Percentiles rank a stretch among this genome's conserved stretches.
Evolutionary conservation across 495 filamentous ascomycete genomes (phyloP).

Genomic region (Cenococcum geophilum): DNA sequence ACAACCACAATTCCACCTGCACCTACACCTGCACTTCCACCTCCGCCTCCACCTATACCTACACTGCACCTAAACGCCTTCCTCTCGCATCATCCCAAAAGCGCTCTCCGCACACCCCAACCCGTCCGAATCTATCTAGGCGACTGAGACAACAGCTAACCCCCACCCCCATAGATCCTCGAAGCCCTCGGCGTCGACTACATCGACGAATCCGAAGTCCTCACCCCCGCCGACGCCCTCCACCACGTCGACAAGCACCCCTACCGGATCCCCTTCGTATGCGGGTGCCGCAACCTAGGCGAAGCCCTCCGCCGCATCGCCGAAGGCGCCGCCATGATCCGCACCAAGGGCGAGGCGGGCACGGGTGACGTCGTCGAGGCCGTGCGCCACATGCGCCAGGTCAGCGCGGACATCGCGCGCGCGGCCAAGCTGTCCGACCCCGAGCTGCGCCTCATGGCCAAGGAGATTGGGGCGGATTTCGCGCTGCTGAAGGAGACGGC

Average conservation of each 20-base stretch:
- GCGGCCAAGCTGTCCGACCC: conserved; percentile 57
- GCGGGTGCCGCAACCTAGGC: conserved; percentile 90
- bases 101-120: background rate
- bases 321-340: conserved; percentile 97
- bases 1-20: background rate
- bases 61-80: too few relatives aligned
- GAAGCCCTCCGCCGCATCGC: conserved; percentile 88
- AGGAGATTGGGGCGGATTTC: conserved; percentile 70
- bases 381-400: conserved; percentile 90
- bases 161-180: conserved; percentile 59
- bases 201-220: conserved; percentile 94
- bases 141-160: conserved; percentile 9
- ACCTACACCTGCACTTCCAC: too few relatives aligned
- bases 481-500: conserved; percentile 79
- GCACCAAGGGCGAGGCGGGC: conserved; percentile 96
- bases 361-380: conserved; percentile 98
- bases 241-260: conserved; percentile 86
- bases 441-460: conserved; percentile 69
- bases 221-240: conserved; percentile 85
- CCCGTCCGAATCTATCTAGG: background rate
- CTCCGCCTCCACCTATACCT: background rate
- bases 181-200: conserved; percentile 93
- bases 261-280: conserved; percentile 89
- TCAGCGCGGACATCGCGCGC: conserved; percentile 73
- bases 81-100: background rate